These are phyloP conservation scores for Fusarium sp. DNA, from an alignment of 2,329 filamentous ascomycete genomes.

Conservation along the genomic window DNA sequence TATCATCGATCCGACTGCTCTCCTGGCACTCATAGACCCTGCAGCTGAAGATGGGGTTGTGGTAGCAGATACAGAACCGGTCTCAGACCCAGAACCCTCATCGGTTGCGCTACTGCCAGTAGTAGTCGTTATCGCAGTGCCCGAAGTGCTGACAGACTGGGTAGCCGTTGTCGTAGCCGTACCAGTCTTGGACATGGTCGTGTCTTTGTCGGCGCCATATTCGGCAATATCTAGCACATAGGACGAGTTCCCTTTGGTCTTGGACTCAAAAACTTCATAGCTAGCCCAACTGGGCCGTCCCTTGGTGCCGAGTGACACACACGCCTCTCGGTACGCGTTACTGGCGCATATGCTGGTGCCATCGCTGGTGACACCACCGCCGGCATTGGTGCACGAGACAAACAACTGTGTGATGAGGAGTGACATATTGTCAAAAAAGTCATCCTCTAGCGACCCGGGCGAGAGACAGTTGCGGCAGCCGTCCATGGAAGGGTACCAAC, in stretches of 20 bases:
- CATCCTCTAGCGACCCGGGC: slow-evolving; percentile 9
- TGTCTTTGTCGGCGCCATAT: slow-evolving; percentile 13
- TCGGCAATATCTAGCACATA: slow-evolving; percentile 30
- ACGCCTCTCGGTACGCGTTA: slow-evolving; percentile 29
- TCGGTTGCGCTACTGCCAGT: background rate
- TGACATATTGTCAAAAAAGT: slow-evolving; percentile 34
- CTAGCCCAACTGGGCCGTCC: slow-evolving; percentile 32
- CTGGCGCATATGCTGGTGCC: slow-evolving; percentile 33
- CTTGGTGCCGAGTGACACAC: slow-evolving; percentile 21
- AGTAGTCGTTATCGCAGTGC: background rate
- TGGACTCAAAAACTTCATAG: slow-evolving; percentile 15
- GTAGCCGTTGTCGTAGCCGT: background rate
- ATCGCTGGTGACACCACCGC: slow-evolving; percentile 32
- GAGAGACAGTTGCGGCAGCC: slow-evolving; percentile 36
- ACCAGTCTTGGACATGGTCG: slow-evolving; percentile 7
- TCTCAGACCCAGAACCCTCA: slow-evolving; percentile 4
- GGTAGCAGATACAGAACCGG: slow-evolving; percentile 6
- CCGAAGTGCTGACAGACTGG: background rate
- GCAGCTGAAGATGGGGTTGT: slow-evolving; percentile 7
- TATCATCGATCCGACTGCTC: background rate
- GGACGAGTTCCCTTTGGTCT: slow-evolving; percentile 9
- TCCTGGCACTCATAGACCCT: background rate
- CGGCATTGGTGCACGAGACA: slow-evolving; percentile 35
- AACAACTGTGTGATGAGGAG: slow-evolving; percentile 38
- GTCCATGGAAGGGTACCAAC: slow-evolving; percentile 40